A percentile compares a stretch with the other conserved stretches of the same genome.
Conservation (phyloP, 345 rosid genomes). For the Brassica nigra region DNA sequence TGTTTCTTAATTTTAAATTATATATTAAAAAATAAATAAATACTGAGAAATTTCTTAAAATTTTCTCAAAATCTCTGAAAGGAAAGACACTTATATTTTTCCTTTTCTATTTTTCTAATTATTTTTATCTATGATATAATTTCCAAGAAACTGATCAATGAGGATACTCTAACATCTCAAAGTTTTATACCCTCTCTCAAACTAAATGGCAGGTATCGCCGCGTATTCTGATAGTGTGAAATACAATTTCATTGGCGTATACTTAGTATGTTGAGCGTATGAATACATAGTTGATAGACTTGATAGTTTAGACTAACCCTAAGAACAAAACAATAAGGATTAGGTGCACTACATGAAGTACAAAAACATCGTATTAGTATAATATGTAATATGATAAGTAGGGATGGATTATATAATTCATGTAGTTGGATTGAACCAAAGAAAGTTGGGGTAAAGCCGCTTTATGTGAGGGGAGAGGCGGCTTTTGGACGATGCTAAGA, state of each 20-base stretch:
- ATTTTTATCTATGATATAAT: not conserved
- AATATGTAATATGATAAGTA: not conserved
- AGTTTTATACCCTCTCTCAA: not conserved
- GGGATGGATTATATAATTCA: not conserved
- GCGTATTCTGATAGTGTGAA: not conserved
- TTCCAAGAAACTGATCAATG: not conserved
- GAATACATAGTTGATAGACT: not conserved
- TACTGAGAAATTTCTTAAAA: not conserved
- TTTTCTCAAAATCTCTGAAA: not conserved
- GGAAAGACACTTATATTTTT: not conserved
- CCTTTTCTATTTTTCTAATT: not conserved
- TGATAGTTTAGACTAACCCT: not conserved
- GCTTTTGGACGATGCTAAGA: constrained; percentile 42
- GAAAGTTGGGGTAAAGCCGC: constrained; percentile 15
- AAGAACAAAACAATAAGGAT: not conserved
- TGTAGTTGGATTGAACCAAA: constrained; percentile 31
- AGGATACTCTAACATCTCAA: no score
- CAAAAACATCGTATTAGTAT: not conserved
- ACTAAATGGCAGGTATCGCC: not conserved
- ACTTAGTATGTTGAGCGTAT: not conserved
- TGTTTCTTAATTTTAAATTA: no score
- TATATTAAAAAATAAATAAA: no score
- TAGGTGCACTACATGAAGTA: not conserved
- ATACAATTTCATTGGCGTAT: not conserved
- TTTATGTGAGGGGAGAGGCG: constrained; percentile 22